Conservation (phyloP, 1,284 basidiomycete species). For the Neotropicomus parvogracilis region DNA sequence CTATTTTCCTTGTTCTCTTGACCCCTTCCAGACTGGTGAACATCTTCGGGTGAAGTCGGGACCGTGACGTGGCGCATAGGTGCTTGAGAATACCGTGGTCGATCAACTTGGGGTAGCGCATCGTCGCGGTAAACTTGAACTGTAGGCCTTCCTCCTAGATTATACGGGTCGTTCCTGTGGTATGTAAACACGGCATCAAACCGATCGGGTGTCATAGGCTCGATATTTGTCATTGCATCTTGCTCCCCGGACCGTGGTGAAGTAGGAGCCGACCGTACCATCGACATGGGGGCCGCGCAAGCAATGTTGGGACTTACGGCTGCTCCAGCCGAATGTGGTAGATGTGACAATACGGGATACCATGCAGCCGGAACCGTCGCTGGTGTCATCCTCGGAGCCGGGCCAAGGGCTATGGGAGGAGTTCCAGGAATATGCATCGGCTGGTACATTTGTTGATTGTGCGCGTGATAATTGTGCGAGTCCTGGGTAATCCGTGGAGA, state of each 20-base stretch:
- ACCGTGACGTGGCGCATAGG: constrained; percentile 9
- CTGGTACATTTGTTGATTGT: constrained; percentile 34
- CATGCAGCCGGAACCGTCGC: constrained; percentile 14
- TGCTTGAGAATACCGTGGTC: constrained; percentile 14
- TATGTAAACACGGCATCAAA: constrained; percentile 38
- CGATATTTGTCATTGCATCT: constrained; percentile 40
- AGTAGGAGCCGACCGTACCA: constrained; percentile 26
- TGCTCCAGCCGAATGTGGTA: constrained; percentile 12
- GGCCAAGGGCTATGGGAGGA: constrained; percentile 11
- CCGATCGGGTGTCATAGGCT: constrained; percentile 35
- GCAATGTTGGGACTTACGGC: constrained; percentile 11
- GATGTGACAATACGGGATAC: constrained; percentile 13
- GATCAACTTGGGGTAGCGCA: constrained; percentile 11
- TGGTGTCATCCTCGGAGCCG: constrained; percentile 5
- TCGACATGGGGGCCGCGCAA: constrained; percentile 11
- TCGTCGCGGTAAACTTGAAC: constrained; percentile 15
- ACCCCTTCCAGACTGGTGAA: constrained; percentile 12
- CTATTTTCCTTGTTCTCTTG: constrained; percentile 56
- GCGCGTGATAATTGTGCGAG: constrained; percentile 33
- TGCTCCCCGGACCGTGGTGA: constrained; percentile 42
- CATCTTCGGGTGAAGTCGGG: constrained; percentile 17
- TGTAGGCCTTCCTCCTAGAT: constrained; percentile 7
- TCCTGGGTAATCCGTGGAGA: constrained; percentile 30
- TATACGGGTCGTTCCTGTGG: constrained; percentile 12
- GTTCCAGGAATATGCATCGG: constrained; percentile 29